Percentiles rank a stretch among this genome's conserved stretches.
phyloP scores from a whole-genome alignment of 768 basidiomycete species.

The Macrolepiota dolichaula region DNA sequence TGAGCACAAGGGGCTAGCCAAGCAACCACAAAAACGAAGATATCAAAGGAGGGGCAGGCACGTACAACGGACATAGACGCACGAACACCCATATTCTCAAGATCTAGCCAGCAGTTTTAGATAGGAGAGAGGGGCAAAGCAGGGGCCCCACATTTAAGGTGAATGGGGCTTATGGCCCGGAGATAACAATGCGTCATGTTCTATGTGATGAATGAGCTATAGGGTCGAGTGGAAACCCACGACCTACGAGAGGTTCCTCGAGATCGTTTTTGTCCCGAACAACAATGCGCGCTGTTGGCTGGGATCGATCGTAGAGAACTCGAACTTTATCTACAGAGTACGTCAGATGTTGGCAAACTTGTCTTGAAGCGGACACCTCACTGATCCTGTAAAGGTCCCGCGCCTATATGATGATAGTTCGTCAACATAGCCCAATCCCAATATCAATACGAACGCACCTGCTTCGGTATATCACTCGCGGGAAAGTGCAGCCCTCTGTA shows the following conservation, averaged over 20 bases:
- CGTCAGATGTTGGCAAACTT: background rate
- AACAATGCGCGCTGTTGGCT: conserved; percentile 71
- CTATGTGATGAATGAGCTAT: conserved; percentile 24
- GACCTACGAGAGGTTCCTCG: conserved; percentile 56
- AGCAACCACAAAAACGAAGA: background rate
- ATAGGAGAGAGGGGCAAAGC: background rate
- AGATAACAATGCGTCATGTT: conserved; percentile 85
- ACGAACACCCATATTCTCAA: conserved; percentile 78
- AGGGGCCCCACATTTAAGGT: conserved; percentile 60
- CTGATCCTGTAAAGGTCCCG: conserved; percentile 67
- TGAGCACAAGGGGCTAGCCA: background rate
- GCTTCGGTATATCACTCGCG: conserved; percentile 64
- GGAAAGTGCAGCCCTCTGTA: conserved; percentile 74
- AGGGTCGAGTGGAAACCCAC: background rate
- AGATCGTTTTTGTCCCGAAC: conserved; percentile 62
- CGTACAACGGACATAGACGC: conserved; percentile 84
- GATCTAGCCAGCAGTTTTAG: conserved; percentile 36
- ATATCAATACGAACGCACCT: conserved; percentile 33
- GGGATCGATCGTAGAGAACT: conserved; percentile 68
- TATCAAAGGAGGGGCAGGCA: conserved; percentile 5
- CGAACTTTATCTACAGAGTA: conserved; percentile 63
- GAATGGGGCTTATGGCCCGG: conserved; percentile 87
- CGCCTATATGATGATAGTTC: conserved; percentile 36
- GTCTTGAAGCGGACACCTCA: conserved; percentile 22
- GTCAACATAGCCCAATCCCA: background rate